Base-by-base conservation (phyloP, 768 basidiomycete species). In the Trametes maxima region DNA sequence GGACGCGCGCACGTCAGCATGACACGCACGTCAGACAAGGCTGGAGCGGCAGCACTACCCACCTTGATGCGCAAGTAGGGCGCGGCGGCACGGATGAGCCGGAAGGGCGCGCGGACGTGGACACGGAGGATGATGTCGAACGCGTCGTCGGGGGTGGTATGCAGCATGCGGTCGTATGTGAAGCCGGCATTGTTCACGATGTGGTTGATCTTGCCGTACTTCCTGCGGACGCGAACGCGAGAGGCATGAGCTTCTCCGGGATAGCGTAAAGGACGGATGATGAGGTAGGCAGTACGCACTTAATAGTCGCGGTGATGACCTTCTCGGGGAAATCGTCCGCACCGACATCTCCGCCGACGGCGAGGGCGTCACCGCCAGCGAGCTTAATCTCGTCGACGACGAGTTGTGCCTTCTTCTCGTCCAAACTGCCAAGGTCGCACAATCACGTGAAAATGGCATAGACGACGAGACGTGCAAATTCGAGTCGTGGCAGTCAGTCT, bases 141-240 rank as follows among this genome's bases (percentile, higher is more conserved):
- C 1, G 85, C 82, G 45, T 92, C 89, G 74, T 94, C 92, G 2
- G 89, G 86, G 61, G 87, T 92, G 5, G 90, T 92, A 75, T 92
- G 92, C 40, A 93, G 78, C 92, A 94, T 94, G 74, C 87, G 89
- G 80, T 92, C 89, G 67, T 82, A 90, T 7, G 89, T 90, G 77
- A 91, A 91, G 49, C 86, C 88, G 48, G 88, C 87, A 64, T 94
- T 94, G 76, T 93, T 93, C 35, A 94, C 80, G 54, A 94, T 90
- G 71, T 94, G 90, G 74, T 94, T 92, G 51, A 94, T 86, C 70
- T 91, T 89, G 24, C 91, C 92, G 65, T 86, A 94, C 64, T 87
- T 85, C 60, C 88, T 92, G 68, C 33, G n/a, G 24, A 35, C 49
- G n/a, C 33, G 17, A 25, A 12, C 35, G 51, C 13, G 13, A 21